Evolutionary conservation across 495 filamentous ascomycete genomes (phyloP).

Genomic region (Penicillium verhagenii): DNA sequence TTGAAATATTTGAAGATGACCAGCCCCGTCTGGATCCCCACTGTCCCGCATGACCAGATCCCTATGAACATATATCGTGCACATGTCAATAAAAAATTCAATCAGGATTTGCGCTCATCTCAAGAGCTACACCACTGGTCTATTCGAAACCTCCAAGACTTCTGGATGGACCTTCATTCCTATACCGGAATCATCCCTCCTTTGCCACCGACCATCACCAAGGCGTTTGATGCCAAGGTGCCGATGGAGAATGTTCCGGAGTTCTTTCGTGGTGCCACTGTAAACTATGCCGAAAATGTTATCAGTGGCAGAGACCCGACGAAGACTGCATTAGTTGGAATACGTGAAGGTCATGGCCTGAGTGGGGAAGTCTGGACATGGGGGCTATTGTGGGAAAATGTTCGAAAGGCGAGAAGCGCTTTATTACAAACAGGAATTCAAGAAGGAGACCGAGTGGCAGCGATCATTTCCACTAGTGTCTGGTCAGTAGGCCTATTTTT

Average conservation of each 20-base stretch:
- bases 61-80: constrained; percentile 24
- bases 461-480: constrained; percentile 66
- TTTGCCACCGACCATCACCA: constrained; percentile 39
- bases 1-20: not conserved
- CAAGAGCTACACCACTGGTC: constrained; percentile 22
- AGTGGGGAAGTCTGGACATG: constrained; percentile 56
- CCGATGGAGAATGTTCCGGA: constrained; percentile 62
- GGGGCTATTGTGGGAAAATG: constrained; percentile 52
- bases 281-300: constrained; percentile 79
- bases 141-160: constrained; percentile 16
- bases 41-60: constrained; percentile 9
- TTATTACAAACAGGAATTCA: constrained; percentile 50
- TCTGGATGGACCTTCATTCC: constrained; percentile 21
- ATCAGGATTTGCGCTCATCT: constrained; percentile 11
- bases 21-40: constrained; percentile 16
- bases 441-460: constrained; percentile 64
- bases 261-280: constrained; percentile 55
- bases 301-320: constrained; percentile 45
- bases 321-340: constrained; percentile 60
- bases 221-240: constrained; percentile 57
- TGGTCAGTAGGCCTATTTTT: constrained; percentile 63
- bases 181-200: constrained; percentile 20
- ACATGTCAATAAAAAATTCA: constrained; percentile 21
- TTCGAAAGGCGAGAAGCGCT: constrained; percentile 53
- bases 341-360: constrained; percentile 64